Evolutionary conservation across 2,329 filamentous ascomycete species (phyloP).

Genomic region (Microdochium paspali): DNA sequence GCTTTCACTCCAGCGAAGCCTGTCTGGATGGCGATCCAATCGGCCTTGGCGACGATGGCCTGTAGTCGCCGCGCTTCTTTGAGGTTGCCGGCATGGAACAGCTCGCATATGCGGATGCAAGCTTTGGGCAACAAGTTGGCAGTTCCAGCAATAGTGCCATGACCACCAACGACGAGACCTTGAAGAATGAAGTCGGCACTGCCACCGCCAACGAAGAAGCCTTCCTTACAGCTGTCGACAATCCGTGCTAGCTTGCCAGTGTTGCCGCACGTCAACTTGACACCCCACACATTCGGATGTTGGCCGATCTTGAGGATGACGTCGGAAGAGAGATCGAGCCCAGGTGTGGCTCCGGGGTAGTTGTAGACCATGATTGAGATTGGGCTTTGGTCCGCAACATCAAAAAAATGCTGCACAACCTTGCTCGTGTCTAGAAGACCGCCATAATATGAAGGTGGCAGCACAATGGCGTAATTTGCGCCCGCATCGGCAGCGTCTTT

Average conservation of each 20-base stretch:
- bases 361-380: constrained; percentile 56
- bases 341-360: constrained; percentile 47
- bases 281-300: constrained; percentile 50
- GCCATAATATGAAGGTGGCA: constrained; percentile 63
- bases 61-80: constrained; percentile 25
- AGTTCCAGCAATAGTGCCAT: constrained; percentile 65
- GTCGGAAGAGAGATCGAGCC: constrained; percentile 49
- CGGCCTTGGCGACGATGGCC: constrained; percentile 30
- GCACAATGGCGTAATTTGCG: constrained; percentile 57
- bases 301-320: constrained; percentile 40
- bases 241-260: constrained; percentile 47
- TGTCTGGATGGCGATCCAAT: constrained; percentile 37
- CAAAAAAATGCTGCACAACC: constrained; percentile 51
- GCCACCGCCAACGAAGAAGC: constrained; percentile 63
- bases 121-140: constrained; percentile 61
- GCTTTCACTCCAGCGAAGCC: constrained; percentile 39
- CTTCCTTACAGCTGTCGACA: constrained; percentile 34
- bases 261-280: constrained; percentile 56
- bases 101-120: constrained; percentile 50
- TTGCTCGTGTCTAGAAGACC: constrained; percentile 46
- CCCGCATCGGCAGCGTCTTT: constrained; percentile 54
- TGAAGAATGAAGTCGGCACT: constrained; percentile 68
- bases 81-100: constrained; percentile 47
- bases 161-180: constrained; percentile 58
- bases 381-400: constrained; percentile 47